Evolutionary conservation across 495 filamentous ascomycete species (phyloP).

Genomic region (Tuber aestivum): DNA sequence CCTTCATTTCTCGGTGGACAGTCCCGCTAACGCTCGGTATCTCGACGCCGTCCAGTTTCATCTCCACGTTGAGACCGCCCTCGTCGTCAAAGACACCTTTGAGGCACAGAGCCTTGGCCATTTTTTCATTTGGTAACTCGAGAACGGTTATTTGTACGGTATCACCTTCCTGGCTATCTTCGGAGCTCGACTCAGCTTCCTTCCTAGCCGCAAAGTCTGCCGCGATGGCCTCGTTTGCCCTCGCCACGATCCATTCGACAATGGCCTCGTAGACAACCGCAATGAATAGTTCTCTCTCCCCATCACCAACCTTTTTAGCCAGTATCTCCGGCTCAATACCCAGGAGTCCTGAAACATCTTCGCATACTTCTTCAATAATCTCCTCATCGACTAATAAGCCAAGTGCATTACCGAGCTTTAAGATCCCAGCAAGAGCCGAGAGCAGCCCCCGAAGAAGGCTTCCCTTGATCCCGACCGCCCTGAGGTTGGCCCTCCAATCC

Average conservation of each 20-base stretch:
- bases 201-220: constrained; percentile 60
- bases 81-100: constrained; percentile 85
- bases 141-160: constrained; percentile 84
- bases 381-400: constrained; percentile 83
- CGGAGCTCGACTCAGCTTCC: constrained; percentile 59
- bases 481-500: constrained; percentile 77
- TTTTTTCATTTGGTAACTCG: constrained; percentile 70
- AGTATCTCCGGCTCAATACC: constrained; percentile 84
- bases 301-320: constrained; percentile 66
- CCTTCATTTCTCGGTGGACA: constrained; percentile 75
- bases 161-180: constrained; percentile 60
- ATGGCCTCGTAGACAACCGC: constrained; percentile 86
- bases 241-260: constrained; percentile 87
- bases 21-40: constrained; percentile 64
- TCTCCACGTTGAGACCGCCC: constrained; percentile 89
- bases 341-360: constrained; percentile 79
- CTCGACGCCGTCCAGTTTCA: constrained; percentile 87
- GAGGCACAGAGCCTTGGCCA: constrained; percentile 80
- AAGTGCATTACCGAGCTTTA: constrained; percentile 86
- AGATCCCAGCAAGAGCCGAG: constrained; percentile 72
- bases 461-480: constrained; percentile 88
- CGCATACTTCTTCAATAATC: constrained; percentile 74
- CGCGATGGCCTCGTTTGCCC: constrained; percentile 83
- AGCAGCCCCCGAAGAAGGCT: constrained; percentile 70
- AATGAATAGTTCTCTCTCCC: constrained; percentile 75